Conservation (phyloP, 2,329 filamentous ascomycete species). For the Fusarium sp. region DNA sequence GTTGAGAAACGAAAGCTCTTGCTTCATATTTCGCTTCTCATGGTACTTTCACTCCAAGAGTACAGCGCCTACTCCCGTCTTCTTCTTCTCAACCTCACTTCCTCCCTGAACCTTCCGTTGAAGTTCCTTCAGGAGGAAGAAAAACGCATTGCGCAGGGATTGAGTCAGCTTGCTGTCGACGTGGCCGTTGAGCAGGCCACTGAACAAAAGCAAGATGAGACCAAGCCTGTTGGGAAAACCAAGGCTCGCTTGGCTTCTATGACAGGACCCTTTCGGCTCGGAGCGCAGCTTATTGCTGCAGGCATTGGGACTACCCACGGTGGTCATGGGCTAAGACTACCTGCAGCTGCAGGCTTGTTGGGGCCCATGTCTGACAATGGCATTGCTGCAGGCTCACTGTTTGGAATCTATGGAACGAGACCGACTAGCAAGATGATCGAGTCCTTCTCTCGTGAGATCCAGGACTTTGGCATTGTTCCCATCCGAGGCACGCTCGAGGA, state of each 20-base stretch:
- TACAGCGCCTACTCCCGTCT: constrained; percentile 81
- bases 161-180: constrained; percentile 78
- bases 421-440: constrained; percentile 91
- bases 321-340: constrained; percentile 79
- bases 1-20: constrained; percentile 74
- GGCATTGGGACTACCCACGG: constrained; percentile 84
- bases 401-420: constrained; percentile 88
- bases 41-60: constrained; percentile 80
- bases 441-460: constrained; percentile 84
- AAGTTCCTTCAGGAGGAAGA: constrained; percentile 77
- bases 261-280: constrained; percentile 70
- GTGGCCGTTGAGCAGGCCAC: constrained; percentile 46
- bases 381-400: constrained; percentile 84
- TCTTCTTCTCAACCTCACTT: constrained; percentile 76
- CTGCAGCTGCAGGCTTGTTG: constrained; percentile 80
- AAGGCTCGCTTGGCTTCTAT: constrained; percentile 68
- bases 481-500: constrained; percentile 63
- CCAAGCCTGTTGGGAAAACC: constrained; percentile 74
- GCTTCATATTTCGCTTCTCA: constrained; percentile 77
- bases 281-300: constrained; percentile 80
- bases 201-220: constrained; percentile 65
- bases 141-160: constrained; percentile 76
- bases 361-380: constrained; percentile 84
- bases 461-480: constrained; percentile 89
- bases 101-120: constrained; percentile 76